These are phyloP conservation scores for Pythium brassicae DNA, from an alignment of 352 stramenopile species.

Conservation along the genomic window DNA sequence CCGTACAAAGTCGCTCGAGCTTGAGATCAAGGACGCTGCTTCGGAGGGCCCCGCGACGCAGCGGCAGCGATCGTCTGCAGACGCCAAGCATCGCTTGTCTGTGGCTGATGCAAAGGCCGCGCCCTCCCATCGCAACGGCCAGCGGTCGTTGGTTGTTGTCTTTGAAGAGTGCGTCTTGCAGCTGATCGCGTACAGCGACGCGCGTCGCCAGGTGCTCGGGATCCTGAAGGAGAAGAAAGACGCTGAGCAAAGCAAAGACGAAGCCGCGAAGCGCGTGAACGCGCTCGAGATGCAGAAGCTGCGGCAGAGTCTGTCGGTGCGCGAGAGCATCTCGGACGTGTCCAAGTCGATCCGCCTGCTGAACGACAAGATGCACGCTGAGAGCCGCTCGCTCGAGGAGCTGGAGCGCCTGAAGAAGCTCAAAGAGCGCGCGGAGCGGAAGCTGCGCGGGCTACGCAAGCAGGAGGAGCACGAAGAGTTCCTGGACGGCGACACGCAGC, in stretches of 20 bases:
- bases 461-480: constrained; percentile 53
- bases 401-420: constrained; percentile 68
- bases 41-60: neutral
- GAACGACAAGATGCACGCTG: constrained; percentile 60
- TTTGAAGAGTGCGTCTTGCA: constrained; percentile 54
- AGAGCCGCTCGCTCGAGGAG: constrained; percentile 56
- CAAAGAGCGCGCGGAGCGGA: constrained; percentile 58
- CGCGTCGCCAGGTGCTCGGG: constrained; percentile 48
- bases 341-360: constrained; percentile 51
- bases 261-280: constrained; percentile 49
- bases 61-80: constrained; percentile 6
- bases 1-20: constrained; percentile 4
- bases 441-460: constrained; percentile 37
- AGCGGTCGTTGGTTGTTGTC: constrained; percentile 7
- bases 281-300: constrained; percentile 83
- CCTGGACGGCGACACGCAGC: constrained; percentile 52
- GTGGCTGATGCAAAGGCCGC: neutral
- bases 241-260: constrained; percentile 48
- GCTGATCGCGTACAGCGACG: constrained; percentile 55
- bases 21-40: constrained; percentile 8
- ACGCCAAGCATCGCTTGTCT: constrained; percentile 3
- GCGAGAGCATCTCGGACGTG: constrained; percentile 73
- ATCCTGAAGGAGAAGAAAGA: constrained; percentile 68
- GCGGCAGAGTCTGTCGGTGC: constrained; percentile 62
- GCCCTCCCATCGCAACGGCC: neutral